Evolutionary conservation across 352 stramenopile species (phyloP), one percentile per base, ranked within the genome.

Genomic region (Thalassiosira livingstoniorum): DNA sequence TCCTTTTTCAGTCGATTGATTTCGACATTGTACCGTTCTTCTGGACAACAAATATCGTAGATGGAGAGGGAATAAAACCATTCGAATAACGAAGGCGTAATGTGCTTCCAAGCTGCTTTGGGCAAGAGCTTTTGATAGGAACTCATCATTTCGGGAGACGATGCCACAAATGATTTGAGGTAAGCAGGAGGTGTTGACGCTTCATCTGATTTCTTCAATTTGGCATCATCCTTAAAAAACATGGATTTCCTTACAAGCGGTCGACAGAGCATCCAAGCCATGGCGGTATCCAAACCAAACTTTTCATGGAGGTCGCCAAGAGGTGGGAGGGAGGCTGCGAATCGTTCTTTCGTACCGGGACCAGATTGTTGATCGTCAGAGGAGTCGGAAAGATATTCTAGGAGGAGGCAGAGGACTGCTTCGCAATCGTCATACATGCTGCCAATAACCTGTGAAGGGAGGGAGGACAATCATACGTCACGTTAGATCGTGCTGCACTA

Each of bases 361-460:
- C 57, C 63, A 0, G 66, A 66, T 31, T 78, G 79, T 42, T 80
- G 45, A 18, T 80, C 73, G 21, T 81, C 63, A 25, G 47, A 80
- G 2, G 78, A 82, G 60, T 87, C 76, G 3, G 87, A 91, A 13
- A 94, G 67, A 76, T 91, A 95, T 29, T 93, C 87, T 2, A 93
- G 54, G 2, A 95, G 55, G 25, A 93, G 82, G 27, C 80, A 78
- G 60, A 92, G 78, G 2, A 90, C 80, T 32, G 83, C 78, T 47
- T 92, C 82, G 54, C 86, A 92, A 11, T 85, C 81, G 65, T 95
- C 91, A 69, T 91, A 88, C 13, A 91, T 78, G 53, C 91, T 92
- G 7, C 85, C 91, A 78, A 94, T 78, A 13, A 94, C n/a, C n/a
- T n/a, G n/a, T n/a, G n/a, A n/a, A n/a, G n/a, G n/a, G n/a, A n/a